A percentile compares a stretch with the other conserved stretches of the same genome.
These are phyloP conservation scores for Glycine tomentella DNA, from an alignment of 306 rosid genomes.

Conservation along the genomic window DNA sequence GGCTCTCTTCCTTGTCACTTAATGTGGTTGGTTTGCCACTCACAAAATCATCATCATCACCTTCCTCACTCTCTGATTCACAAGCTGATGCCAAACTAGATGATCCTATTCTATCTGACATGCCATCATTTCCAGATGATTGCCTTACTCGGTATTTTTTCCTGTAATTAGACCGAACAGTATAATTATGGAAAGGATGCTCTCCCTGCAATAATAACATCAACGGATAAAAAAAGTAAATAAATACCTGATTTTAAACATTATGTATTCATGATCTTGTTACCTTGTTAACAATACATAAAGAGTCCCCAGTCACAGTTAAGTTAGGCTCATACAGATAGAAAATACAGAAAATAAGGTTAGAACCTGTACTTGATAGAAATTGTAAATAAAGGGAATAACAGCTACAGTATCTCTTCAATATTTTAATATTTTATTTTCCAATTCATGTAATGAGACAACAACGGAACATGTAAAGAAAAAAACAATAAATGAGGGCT, in stretches of 20 bases:
- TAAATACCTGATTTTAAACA: neutral
- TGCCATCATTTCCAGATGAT: constrained; percentile 47
- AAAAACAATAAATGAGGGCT: no score
- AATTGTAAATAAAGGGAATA: no score
- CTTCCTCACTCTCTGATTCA: constrained; percentile 59
- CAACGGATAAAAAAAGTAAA: constrained; percentile 37
- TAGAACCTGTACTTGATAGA: neutral
- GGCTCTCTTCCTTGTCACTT: constrained; percentile 44
- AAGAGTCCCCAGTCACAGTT: constrained; percentile 1
- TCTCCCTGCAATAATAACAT: constrained; percentile 72
- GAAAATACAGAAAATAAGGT: constrained; percentile 9
- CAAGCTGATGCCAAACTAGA: constrained; percentile 38
- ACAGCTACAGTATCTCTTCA: no score
- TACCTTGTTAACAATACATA: neutral
- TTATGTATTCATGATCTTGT: constrained; percentile 16
- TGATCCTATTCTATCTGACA: constrained; percentile 40
- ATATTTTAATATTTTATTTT: neutral
- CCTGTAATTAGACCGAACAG: constrained; percentile 83
- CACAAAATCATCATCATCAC: constrained; percentile 56
- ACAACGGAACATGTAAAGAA: neutral
- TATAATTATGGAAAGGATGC: constrained; percentile 94
- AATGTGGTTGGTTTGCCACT: no score
- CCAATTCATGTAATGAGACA: constrained; percentile 5
- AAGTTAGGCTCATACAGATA: neutral
- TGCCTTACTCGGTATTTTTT: constrained; percentile 46